A percentile compares a stretch with the other conserved stretches of the same genome.
Conservation (phyloP, 2,329 filamentous ascomycete species). For the Ophiostoma sp. region DNA sequence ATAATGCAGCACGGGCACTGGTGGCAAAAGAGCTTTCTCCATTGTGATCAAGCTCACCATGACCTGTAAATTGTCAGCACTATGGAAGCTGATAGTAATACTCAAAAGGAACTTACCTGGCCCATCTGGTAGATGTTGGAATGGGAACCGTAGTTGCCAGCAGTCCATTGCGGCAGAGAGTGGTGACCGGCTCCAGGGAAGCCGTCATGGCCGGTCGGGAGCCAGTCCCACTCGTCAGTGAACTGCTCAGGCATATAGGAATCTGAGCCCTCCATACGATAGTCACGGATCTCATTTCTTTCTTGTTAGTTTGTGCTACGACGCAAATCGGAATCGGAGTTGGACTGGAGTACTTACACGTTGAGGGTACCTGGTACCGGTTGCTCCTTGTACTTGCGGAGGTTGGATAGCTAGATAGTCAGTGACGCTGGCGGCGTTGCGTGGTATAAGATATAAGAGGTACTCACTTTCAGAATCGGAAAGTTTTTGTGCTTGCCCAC, state of each 20-base stretch:
- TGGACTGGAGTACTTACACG: background rate
- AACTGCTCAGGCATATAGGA: slow-evolving; percentile 20
- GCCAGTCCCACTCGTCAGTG: slow-evolving; percentile 23
- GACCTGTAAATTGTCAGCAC: background rate
- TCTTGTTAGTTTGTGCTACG: background rate
- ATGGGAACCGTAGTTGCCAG: slow-evolving; percentile 11
- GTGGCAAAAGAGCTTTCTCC: background rate
- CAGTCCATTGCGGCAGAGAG: slow-evolving; percentile 10
- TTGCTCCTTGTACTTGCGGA: background rate
- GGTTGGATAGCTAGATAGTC: background rate
- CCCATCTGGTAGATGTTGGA: slow-evolving; percentile 23
- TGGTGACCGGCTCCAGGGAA: background rate
- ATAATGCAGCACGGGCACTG: slow-evolving; percentile 15
- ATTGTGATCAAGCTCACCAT: slow-evolving; percentile 12
- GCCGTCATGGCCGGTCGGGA: background rate
- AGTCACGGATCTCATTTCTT: background rate
- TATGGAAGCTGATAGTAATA: background rate
- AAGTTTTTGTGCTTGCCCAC: slow-evolving; percentile 14
- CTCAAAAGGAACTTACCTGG: slow-evolving; percentile 10
- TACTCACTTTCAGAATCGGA: slow-evolving; percentile 22
- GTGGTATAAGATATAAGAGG: background rate
- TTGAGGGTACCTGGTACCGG: background rate
- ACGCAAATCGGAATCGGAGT: background rate
- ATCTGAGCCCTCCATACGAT: background rate
- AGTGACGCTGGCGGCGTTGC: background rate